Conservation (phyloP, 768 basidiomycete genomes). For the Cubamyces lactineus region DNA sequence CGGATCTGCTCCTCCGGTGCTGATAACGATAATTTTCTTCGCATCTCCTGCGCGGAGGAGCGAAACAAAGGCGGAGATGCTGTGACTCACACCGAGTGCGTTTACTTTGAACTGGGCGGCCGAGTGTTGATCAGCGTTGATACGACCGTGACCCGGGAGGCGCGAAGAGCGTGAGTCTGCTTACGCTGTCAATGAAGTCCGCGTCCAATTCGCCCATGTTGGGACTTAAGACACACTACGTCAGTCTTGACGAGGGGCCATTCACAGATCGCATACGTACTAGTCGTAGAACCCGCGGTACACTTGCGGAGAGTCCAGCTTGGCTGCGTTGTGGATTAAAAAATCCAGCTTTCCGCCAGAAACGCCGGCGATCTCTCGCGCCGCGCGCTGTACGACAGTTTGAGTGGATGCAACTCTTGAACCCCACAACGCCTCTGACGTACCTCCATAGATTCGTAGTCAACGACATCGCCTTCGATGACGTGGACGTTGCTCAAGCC, state of each 20-base stretch:
- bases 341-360: conserved; percentile 6
- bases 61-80: conserved; percentile 43
- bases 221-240: neutral
- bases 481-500: conserved; percentile 36
- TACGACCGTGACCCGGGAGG: neutral
- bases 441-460: conserved; percentile 36
- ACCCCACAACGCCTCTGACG: neutral
- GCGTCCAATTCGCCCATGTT: conserved; percentile 9
- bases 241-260: neutral
- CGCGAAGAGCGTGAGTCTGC: neutral
- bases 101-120: conserved; percentile 37
- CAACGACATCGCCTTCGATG: conserved; percentile 41
- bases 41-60: conserved; percentile 36
- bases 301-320: neutral
- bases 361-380: neutral
- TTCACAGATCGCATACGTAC: neutral
- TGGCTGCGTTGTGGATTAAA: conserved; percentile 7
- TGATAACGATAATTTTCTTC: conserved; percentile 41
- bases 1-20: conserved; percentile 35
- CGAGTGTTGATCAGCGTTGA: neutral
- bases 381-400: conserved; percentile 26
- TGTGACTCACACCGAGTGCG: conserved; percentile 40
- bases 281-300: conserved; percentile 1
- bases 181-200: conserved; percentile 21
- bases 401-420: conserved; percentile 1